Conservation (phyloP, 2,329 filamentous ascomycete species). For the Verticillium isaacii region DNA sequence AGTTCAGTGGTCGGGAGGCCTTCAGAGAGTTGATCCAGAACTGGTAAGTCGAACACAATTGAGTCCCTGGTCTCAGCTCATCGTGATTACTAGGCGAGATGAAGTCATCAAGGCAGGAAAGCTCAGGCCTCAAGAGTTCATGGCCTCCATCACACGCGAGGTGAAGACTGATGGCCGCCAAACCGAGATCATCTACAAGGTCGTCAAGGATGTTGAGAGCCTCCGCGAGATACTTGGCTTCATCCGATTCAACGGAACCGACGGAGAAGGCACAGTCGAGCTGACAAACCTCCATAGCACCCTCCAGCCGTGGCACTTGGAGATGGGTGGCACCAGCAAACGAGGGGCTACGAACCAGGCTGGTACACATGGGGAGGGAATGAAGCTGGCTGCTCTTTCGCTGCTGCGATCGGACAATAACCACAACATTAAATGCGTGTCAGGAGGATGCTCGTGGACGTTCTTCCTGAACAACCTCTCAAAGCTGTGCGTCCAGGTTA, state of each 20-base stretch:
- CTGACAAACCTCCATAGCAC: constrained; percentile 21
- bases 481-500: background rate
- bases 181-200: constrained; percentile 22
- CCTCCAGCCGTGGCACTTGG: constrained; percentile 23
- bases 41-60: constrained; percentile 15
- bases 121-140: constrained; percentile 16
- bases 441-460: constrained; percentile 20
- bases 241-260: constrained; percentile 18
- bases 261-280: constrained; percentile 20
- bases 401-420: constrained; percentile 20
- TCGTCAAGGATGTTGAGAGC: background rate
- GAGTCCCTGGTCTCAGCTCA: background rate
- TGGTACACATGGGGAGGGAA: constrained; percentile 23
- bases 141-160: constrained; percentile 9
- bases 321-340: constrained; percentile 22
- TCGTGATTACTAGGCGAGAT: constrained; percentile 18
- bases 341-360: constrained; percentile 13
- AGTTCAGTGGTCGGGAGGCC: constrained; percentile 13
- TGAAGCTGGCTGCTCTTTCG: constrained; percentile 24
- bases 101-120: constrained; percentile 19
- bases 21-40: constrained; percentile 28
- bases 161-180: constrained; percentile 5
- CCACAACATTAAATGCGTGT: constrained; percentile 18
- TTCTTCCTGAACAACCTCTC: constrained; percentile 19
- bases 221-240: constrained; percentile 20